These are phyloP conservation scores for Breviolum minutum DNA, from an alignment of 73 alveolate species.

Conservation along the genomic window DNA sequence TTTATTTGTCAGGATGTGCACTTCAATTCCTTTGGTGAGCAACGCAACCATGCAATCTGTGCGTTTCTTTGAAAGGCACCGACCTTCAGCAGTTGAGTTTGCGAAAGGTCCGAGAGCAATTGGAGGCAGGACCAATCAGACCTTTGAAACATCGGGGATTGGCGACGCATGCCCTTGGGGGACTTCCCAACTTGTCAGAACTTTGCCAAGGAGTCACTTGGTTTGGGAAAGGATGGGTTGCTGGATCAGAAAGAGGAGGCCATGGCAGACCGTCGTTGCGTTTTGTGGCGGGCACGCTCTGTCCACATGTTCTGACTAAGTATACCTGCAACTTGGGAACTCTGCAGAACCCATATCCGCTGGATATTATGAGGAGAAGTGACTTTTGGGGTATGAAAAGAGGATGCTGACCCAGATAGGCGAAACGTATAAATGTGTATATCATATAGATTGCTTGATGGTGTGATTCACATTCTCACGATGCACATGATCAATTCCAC, in stretches of 20 bases:
- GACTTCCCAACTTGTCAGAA: not conserved
- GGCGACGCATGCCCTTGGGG: not conserved
- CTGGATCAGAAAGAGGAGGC: conserved; percentile 61
- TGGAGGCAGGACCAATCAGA: conserved; percentile 31
- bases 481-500: too few relatives aligned
- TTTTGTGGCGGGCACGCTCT: not conserved
- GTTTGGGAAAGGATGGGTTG: conserved; percentile 29
- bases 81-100: conserved; percentile 37
- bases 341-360: too few relatives aligned
- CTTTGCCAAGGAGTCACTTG: conserved; percentile 45
- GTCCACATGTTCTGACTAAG: not conserved
- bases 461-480: too few relatives aligned
- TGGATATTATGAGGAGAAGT: too few relatives aligned
- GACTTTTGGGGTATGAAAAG: too few relatives aligned
- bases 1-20: too few relatives aligned
- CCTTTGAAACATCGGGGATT: not conserved
- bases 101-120: conserved; percentile 78
- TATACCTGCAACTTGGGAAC: too few relatives aligned
- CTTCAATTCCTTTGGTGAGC: too few relatives aligned
- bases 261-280: not conserved
- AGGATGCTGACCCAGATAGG: too few relatives aligned
- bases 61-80: conserved; percentile 2
- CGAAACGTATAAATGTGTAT: too few relatives aligned
- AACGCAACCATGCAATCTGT: not conserved
- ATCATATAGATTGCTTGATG: too few relatives aligned